Conservation (phyloP, 768 basidiomycete species). For the Dentipellis sp. region DNA sequence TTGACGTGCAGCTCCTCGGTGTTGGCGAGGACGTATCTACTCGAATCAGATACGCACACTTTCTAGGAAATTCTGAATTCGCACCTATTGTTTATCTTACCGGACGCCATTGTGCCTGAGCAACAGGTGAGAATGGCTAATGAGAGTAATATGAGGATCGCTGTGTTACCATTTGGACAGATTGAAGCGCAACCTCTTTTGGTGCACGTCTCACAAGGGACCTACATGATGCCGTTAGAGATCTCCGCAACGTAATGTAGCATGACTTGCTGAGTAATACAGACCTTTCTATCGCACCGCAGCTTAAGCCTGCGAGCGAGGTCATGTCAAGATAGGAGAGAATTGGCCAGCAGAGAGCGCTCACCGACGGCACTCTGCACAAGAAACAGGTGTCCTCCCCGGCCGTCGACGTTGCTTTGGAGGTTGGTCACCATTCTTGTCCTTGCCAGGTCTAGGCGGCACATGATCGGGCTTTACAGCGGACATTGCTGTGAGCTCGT, state of each 20-base stretch:
- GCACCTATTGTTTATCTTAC: constrained; percentile 46
- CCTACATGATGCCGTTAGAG: constrained; percentile 25
- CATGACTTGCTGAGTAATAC: constrained; percentile 4
- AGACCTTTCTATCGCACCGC: constrained; percentile 54
- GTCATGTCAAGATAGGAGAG: background rate
- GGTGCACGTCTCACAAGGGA: constrained; percentile 73
- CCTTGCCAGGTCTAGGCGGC: background rate
- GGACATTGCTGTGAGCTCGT: no score
- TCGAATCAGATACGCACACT: no score
- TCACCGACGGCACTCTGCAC: constrained; percentile 30
- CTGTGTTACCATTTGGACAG: constrained; percentile 54
- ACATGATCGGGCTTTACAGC: no score
- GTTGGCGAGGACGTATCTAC: constrained; percentile 51
- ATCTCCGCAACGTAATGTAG: no score
- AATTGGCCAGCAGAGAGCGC: constrained; percentile 1
- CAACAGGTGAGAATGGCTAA: background rate
- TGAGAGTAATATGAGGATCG: background rate
- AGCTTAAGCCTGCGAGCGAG: constrained; percentile 45
- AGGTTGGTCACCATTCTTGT: background rate
- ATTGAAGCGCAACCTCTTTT: constrained; percentile 67
- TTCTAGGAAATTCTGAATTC: constrained; percentile 2
- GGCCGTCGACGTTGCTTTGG: constrained; percentile 14
- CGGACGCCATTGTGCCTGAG: constrained; percentile 44
- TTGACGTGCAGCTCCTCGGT: constrained; percentile 45
- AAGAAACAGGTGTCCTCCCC: constrained; percentile 18